Conservation (phyloP, 2,329 filamentous ascomycete genomes). For the Trichoderma endophyticum region DNA sequence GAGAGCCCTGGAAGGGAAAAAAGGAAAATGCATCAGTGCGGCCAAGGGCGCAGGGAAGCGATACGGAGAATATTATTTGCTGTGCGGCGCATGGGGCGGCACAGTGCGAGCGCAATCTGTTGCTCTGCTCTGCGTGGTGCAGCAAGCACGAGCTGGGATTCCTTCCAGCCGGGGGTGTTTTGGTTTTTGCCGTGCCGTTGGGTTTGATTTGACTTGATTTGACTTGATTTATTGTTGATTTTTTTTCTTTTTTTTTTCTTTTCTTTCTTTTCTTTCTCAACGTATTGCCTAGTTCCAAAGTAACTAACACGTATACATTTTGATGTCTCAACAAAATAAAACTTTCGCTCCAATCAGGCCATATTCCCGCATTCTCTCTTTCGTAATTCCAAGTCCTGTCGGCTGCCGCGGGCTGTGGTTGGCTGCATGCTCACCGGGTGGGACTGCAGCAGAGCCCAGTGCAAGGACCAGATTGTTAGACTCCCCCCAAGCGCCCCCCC, state of each 20-base stretch:
- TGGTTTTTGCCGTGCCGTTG: background rate
- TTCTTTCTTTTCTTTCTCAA: background rate
- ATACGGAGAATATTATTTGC: conserved; percentile 10
- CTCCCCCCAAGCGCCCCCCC: background rate
- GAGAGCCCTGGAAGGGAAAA: background rate
- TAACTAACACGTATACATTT: background rate
- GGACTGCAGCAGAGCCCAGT: background rate
- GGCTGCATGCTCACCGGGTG: background rate
- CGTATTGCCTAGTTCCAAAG: background rate
- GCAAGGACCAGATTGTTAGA: background rate
- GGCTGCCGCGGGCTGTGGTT: background rate
- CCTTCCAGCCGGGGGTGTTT: background rate
- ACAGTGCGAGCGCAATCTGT: conserved; percentile 14
- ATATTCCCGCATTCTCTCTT: too few relatives aligned
- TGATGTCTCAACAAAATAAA: too few relatives aligned
- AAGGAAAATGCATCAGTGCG: background rate
- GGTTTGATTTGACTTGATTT: background rate
- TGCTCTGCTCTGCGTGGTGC: background rate
- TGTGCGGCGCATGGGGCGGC: background rate
- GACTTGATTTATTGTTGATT: background rate
- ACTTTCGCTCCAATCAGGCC: too few relatives aligned
- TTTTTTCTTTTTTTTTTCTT: background rate
- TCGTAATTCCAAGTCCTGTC: background rate
- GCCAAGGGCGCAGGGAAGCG: background rate
- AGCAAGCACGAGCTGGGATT: background rate